Conservation (phyloP, 495 filamentous ascomycete species). For the Aspergillus bridgeri region DNA sequence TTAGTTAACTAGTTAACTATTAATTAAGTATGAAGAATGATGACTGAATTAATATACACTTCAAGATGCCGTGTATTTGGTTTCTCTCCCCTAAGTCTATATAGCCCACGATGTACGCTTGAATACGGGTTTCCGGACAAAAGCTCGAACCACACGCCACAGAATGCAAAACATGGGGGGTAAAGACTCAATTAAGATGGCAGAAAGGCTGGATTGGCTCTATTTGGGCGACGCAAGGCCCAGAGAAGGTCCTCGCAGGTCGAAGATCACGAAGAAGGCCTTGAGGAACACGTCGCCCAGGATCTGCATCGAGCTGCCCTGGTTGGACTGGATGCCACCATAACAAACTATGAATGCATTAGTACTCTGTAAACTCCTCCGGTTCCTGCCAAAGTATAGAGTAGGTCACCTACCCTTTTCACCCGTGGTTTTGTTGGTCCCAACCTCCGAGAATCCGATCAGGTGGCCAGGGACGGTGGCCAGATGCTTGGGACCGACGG, state of each 20-base stretch:
- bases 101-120: background rate
- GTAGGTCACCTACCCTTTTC: slow-evolving; percentile 33
- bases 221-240: slow-evolving; percentile 30
- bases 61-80: background rate
- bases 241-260: slow-evolving; percentile 49
- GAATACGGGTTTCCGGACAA: background rate
- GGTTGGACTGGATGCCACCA: slow-evolving; percentile 66
- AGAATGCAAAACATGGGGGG: background rate
- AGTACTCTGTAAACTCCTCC: too few species aligned
- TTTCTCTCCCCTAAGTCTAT: background rate
- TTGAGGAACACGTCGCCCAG: slow-evolving; percentile 81
- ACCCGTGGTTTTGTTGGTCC: slow-evolving; percentile 40
- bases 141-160: background rate
- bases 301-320: slow-evolving; percentile 58
- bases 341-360: slow-evolving; percentile 54
- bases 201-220: slow-evolving; percentile 1
- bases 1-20: too few species aligned
- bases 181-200: background rate
- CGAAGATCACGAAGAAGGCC: slow-evolving; percentile 75
- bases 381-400: too few species aligned
- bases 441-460: slow-evolving; percentile 62
- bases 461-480: slow-evolving; percentile 63
- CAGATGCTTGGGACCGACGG: slow-evolving; percentile 56
- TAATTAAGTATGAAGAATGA: too few species aligned
- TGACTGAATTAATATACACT: too few species aligned